phyloP scores from a whole-genome alignment of 179 eudicot species.

The Spinacia oleracea region DNA sequence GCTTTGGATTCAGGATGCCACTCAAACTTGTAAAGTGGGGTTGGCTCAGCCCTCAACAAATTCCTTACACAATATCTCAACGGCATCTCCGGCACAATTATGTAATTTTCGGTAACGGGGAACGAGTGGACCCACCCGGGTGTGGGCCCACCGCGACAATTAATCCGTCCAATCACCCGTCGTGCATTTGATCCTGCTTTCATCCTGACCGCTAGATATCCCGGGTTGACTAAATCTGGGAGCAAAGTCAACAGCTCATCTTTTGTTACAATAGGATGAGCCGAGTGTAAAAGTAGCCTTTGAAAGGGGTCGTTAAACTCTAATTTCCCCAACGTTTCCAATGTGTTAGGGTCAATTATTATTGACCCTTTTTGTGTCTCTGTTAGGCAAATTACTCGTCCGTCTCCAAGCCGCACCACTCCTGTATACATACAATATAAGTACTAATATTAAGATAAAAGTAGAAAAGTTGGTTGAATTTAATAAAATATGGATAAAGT shows the following conservation, averaged over 20 bases:
- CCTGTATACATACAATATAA: conserved; percentile 27
- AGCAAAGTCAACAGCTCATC: conserved; percentile 63
- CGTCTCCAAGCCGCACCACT: conserved; percentile 74
- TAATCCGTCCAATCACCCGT: conserved; percentile 72
- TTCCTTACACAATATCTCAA: conserved; percentile 77
- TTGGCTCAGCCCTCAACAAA: conserved; percentile 79
- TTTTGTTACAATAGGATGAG: conserved; percentile 84
- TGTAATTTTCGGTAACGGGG: conserved; percentile 78
- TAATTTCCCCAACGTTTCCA: conserved; percentile 75
- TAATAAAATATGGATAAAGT: too few species aligned
- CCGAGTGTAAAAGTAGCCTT: conserved; percentile 69
- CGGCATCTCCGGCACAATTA: conserved; percentile 94
- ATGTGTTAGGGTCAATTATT: conserved; percentile 62
- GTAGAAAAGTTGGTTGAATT: too few species aligned
- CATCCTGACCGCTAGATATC: conserved; percentile 82
- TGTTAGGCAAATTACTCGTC: conserved; percentile 81
- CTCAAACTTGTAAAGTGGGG: conserved; percentile 83
- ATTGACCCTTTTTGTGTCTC: conserved; percentile 93
- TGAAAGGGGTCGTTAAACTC: conserved; percentile 68
- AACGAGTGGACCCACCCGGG: conserved; percentile 99
- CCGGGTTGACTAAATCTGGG: conserved; percentile 81
- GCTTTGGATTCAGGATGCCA: conserved; percentile 91
- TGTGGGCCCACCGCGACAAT: conserved; percentile 77
- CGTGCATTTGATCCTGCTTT: conserved; percentile 68
- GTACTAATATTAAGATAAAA: too few species aligned